A percentile compares a stretch with the other conserved stretches of the same genome.
phyloP scores from a whole-genome alignment of 108 stramenopile genomes.

The Nitzschia sp. region DNA sequence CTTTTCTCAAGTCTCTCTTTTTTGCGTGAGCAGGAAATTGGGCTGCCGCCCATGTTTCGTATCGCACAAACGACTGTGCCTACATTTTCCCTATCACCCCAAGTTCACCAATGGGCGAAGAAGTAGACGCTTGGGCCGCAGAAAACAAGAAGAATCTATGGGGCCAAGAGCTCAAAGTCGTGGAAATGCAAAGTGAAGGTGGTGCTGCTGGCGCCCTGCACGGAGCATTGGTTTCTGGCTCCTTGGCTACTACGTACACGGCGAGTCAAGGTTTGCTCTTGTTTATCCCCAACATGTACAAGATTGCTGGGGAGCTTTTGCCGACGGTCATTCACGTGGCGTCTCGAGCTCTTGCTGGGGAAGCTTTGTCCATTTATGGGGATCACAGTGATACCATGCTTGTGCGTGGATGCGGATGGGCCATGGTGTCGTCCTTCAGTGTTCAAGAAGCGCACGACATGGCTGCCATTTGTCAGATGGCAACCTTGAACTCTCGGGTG shows the following conservation, averaged over 20 bases:
- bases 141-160: conserved; percentile 55
- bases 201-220: conserved; percentile 67
- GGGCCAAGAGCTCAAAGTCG: conserved; percentile 58
- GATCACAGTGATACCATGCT: conserved; percentile 72
- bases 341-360: conserved; percentile 58
- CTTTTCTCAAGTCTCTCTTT: background rate
- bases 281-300: conserved; percentile 67
- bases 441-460: conserved; percentile 74
- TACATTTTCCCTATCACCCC: conserved; percentile 74
- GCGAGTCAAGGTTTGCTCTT: conserved; percentile 61
- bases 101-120: conserved; percentile 57
- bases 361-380: conserved; percentile 62
- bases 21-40: conserved; percentile 22
- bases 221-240: conserved; percentile 55
- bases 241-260: conserved; percentile 61
- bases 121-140: conserved; percentile 61
- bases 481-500: conserved; percentile 58
- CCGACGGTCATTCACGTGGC: conserved; percentile 70
- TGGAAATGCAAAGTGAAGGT: conserved; percentile 66
- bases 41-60: conserved; percentile 63
- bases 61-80: conserved; percentile 62
- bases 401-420: conserved; percentile 53
- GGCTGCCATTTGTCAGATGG: conserved; percentile 54
- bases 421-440: conserved; percentile 56
- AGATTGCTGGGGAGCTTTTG: conserved; percentile 63